Evolutionary conservation across 139 green algal species (phyloP), one percentile per base, ranked within the genome.

Genomic region (Eudorina sp.): DNA sequence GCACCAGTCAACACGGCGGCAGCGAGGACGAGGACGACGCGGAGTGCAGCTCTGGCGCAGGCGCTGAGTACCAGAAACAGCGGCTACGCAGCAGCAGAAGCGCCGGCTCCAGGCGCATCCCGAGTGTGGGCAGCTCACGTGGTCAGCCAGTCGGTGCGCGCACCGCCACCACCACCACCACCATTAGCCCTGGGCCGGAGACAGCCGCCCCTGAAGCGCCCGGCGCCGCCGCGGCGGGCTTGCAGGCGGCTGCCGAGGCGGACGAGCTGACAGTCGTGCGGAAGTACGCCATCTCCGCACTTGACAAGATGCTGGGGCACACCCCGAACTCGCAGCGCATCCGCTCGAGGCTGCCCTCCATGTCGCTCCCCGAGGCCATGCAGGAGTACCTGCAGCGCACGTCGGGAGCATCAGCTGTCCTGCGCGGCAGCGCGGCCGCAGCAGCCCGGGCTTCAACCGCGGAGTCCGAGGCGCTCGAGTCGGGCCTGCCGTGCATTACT

Each of bases 231-330:
- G n/a, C n/a, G n/a, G n/a, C n/a, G n/a, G n/a, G n/a, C n/a, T n/a
- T n/a, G n/a, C n/a, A n/a, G 68, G 36, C 34, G 68, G 25, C 34
- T 31, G 34, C n/a, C 18, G 76, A 74, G 21, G 78, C 36, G 18
- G 58, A 74, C 55, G 78, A 74, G 23, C 4, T 72, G 53, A 72
- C 27, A 40, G 78, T 58, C 25, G 40, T 74, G 8, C 38, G 58
- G 11, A 41, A 45, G 29, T 86, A 77, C 43, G 79, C 79, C 79
- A 86, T 77, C 0, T 62, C 41, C 4, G 79, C 79, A 3, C 79
- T 86, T 25, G 60, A 64, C 43, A 86, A 76, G 79, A 86, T 86
- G 79, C 81, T 87, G 9, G 45, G 81, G 21, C n/a, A 87, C 43
- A 87, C 62, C 13, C 81, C 81, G 7, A 87, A 66, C 45, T 87